Evolutionary conservation across 345 rosid species (phyloP).

Genomic region (Pugionium dolabratum): DNA sequence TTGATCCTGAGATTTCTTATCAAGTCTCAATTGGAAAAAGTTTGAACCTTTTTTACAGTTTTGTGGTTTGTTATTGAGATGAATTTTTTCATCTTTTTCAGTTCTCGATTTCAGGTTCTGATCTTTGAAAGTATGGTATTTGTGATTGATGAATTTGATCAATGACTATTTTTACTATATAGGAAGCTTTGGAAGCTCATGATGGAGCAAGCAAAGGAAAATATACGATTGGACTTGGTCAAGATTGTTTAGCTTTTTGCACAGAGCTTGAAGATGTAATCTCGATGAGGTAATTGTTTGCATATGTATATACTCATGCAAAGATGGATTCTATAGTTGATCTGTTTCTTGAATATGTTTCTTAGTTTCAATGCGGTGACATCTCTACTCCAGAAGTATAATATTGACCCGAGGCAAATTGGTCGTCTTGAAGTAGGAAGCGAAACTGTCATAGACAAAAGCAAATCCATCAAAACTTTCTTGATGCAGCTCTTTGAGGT

Average conservation of each 20-base stretch:
- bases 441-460: conserved; percentile 98
- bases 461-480: conserved; percentile 98
- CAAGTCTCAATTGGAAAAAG: not conserved
- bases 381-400: conserved; percentile 89
- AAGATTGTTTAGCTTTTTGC: conserved; percentile 96
- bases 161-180: not conserved
- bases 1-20: conserved; percentile 6
- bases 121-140: not conserved
- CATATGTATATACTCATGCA: conserved; percentile 10
- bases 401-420: conserved; percentile 85
- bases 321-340: not conserved
- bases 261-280: conserved; percentile 98
- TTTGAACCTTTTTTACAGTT: no score
- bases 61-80: no score
- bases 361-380: conserved; percentile 85
- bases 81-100: no score
- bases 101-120: not conserved
- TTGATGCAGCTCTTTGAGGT: conserved; percentile 99
- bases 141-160: not conserved
- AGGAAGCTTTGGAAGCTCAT: conserved; percentile 94
- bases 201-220: conserved; percentile 98
- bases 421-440: conserved; percentile 99
- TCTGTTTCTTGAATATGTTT: conserved; percentile 23
- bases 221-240: conserved; percentile 98
- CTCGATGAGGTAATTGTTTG: conserved; percentile 76